Percentiles rank a stretch among this genome's conserved stretches.
Evolutionary conservation across 257 asterid species (phyloP).

Genomic region (Penstemon eatonii): DNA sequence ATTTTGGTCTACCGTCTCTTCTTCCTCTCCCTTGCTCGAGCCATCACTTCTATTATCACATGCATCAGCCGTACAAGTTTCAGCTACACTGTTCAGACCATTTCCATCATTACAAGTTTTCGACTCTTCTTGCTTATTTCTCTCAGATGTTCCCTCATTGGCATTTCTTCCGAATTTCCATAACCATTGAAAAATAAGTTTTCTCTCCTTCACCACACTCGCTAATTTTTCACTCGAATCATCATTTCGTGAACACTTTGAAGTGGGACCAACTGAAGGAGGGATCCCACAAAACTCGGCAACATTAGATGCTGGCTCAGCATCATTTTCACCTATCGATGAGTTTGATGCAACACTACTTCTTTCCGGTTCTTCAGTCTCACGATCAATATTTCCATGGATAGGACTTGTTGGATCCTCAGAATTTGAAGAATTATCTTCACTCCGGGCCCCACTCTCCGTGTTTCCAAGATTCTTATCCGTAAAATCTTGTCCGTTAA

Average conservation of each 20-base stretch:
- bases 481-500: constrained; percentile 1
- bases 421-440: constrained; percentile 47
- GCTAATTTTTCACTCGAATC: constrained; percentile 31
- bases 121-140: constrained; percentile 32
- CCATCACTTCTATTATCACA: constrained; percentile 9
- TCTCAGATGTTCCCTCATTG: constrained; percentile 32
- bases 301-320: constrained; percentile 10
- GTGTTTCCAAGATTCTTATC: constrained; percentile 34
- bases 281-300: constrained; percentile 26
- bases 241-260: constrained; percentile 35
- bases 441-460: constrained; percentile 42
- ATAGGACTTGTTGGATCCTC: constrained; percentile 52
- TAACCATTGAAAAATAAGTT: constrained; percentile 39
- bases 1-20: constrained; percentile 42
- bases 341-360: constrained; percentile 68
- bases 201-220: constrained; percentile 28
- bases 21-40: constrained; percentile 43
- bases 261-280: constrained; percentile 35
- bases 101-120: constrained; percentile 26
- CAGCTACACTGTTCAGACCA: constrained; percentile 27
- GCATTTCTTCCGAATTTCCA: constrained; percentile 45
- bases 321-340: constrained; percentile 43
- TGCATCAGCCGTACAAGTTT: constrained; percentile 18
- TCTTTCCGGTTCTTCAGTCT: constrained; percentile 41
- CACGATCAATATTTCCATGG: constrained; percentile 38